Evolutionary conservation across 441 rosid species (phyloP).

Genomic region (Jatropha multifida): DNA sequence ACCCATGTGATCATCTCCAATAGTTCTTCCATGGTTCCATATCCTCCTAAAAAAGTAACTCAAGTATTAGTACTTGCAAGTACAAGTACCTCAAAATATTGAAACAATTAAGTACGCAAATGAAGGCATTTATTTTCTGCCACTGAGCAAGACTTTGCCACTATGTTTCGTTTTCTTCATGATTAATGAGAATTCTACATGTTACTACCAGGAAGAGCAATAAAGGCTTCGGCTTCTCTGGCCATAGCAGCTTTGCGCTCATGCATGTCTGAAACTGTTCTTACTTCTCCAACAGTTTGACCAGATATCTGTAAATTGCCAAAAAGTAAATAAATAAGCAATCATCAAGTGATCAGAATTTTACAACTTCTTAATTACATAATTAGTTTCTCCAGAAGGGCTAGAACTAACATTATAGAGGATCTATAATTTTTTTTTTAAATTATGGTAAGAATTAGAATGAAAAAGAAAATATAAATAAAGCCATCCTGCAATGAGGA

Average conservation of each 20-base stretch:
- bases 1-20: constrained; percentile 98
- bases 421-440: background rate
- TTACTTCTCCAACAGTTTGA: constrained; percentile 81
- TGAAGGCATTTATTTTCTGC: constrained; percentile 7
- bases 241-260: constrained; percentile 98
- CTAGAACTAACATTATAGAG: constrained; percentile 1
- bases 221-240: constrained; percentile 84
- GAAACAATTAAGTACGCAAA: background rate
- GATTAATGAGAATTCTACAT: background rate
- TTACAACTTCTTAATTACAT: constrained; percentile 1
- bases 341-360: constrained; percentile 9
- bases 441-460: background rate
- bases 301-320: constrained; percentile 72
- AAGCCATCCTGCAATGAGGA: background rate
- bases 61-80: constrained; percentile 7
- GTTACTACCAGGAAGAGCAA: constrained; percentile 88
- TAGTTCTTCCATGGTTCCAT: constrained; percentile 96
- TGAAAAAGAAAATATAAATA: background rate
- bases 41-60: constrained; percentile 64
- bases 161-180: background rate
- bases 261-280: constrained; percentile 86
- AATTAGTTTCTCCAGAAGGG: background rate
- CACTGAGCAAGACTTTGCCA: background rate
- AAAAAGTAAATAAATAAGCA: background rate
- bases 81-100: constrained; percentile 4